Evolutionary conservation across 2,329 filamentous ascomycete species (phyloP), one percentile per base, ranked within the genome.

Genomic region (Xylariales sp.): DNA sequence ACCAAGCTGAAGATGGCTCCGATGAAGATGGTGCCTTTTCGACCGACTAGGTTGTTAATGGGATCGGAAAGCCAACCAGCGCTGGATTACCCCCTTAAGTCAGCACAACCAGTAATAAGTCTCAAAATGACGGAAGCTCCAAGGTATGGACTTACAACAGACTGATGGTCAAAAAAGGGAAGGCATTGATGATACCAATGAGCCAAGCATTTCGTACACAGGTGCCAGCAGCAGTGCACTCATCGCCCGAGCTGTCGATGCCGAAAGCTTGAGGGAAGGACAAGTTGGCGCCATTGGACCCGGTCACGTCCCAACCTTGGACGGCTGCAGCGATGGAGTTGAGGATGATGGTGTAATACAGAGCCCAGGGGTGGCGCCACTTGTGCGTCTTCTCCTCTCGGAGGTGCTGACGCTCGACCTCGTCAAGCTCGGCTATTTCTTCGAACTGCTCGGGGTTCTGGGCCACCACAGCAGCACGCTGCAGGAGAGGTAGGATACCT

Each of bases 11-110:
- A 81, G 47, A 81, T 61, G 11, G 74, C 77, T 6, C 72, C 71
- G 31, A 81, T 55, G 52, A 83, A 84, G 43, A 85, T 85, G 31
- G 76, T 74, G 10, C 79, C 77, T 36, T 79, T 74, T 27, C 81
- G 77, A 25, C 78, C 80, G 19, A 79, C 48, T 10, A 60, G 60
- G 28, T 74, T 61, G 49, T 85, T 85, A 11, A 78, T 48, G 1
- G 79, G 78, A 38, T 83, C 78, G 0, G 78, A 79, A 5, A 80
- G 59, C 78, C 78, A 82, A 40, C 72, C 70, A 16, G 74, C 75
- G 48, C 67, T 70, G 33, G 15, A 18, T n/a, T 13, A 14, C 18
- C 15, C 16, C 14, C 15, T n/a, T n/a, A n/a, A n/a, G n/a, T n/a
- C n/a, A n/a, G n/a, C n/a, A 5, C 6, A 31, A 18, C 20, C 29